phyloP scores from a whole-genome alignment of 2,329 filamentous ascomycete species.

The Colletotrichum coccodes region DNA sequence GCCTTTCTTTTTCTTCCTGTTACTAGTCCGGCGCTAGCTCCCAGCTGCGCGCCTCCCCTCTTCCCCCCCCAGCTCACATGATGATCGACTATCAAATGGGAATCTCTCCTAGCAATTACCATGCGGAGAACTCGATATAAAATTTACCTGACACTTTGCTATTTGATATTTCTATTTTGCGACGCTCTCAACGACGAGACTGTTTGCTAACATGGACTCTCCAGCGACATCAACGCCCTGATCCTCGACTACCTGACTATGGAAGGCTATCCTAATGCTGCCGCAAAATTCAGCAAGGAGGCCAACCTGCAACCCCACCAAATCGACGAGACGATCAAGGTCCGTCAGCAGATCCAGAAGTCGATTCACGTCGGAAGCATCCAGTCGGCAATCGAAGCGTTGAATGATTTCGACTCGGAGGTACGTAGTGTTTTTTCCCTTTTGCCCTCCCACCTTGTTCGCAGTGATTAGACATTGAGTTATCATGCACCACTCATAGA shows the following conservation, averaged over 20 bases:
- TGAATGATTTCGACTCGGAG: slow-evolving; percentile 92
- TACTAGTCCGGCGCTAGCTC: slow-evolving; percentile 22
- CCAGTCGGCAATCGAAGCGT: slow-evolving; percentile 82
- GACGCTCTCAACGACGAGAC: background rate
- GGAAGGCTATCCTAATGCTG: slow-evolving; percentile 93
- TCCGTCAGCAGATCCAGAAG: slow-evolving; percentile 84
- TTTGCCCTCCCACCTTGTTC: slow-evolving; percentile 42
- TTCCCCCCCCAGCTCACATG: slow-evolving; percentile 50
- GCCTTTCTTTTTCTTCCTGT: slow-evolving; percentile 45
- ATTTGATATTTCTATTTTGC: slow-evolving; percentile 31
- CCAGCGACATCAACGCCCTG: slow-evolving; percentile 92
- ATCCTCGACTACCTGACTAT: slow-evolving; percentile 98
- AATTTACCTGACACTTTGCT: slow-evolving; percentile 71
- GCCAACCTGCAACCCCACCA: slow-evolving; percentile 84
- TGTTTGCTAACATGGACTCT: slow-evolving; percentile 38
- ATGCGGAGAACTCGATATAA: slow-evolving; percentile 88
- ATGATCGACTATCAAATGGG: slow-evolving; percentile 97
- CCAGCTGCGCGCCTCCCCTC: slow-evolving; percentile 28
- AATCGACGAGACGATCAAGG: slow-evolving; percentile 77
- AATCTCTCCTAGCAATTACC: slow-evolving; percentile 97
- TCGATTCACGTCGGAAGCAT: slow-evolving; percentile 89
- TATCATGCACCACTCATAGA: slow-evolving; percentile 99
- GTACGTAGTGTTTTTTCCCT: slow-evolving; percentile 65
- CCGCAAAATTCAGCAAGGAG: slow-evolving; percentile 92
- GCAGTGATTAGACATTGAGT: slow-evolving; percentile 90